Evolutionary conservation across 1,284 basidiomycete species (phyloP), one percentile per base, ranked within the genome.

Genomic region (Puccinia polysora): DNA sequence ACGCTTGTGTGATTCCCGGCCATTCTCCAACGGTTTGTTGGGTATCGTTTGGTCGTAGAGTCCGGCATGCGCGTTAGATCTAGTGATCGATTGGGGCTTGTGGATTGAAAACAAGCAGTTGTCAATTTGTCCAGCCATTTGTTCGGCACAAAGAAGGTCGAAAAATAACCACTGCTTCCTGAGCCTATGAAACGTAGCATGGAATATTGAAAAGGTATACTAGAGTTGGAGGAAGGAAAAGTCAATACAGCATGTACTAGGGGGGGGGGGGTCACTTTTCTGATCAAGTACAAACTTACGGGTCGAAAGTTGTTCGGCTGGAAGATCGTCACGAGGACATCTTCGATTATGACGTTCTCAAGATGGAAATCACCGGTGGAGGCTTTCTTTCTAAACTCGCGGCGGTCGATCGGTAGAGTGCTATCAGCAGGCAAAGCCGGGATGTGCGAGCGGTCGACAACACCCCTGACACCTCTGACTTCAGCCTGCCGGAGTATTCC

Each of bases 71-170:
- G 90, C 4, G 90, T 94, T 71, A 45, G 59, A 71, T 18, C 47
- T 74, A 90, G 84, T 4, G 62, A 98, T 91, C 79, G 90, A 95
- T 81, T 99, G 95, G 7, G 95, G 95, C 79, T 89, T 91, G 80
- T 98, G 95, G 75, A 99, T 80, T 78, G 93, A 97, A 82, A 97
- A 97, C 15, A 99, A 79, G 78, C 96, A 99, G 77, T 97, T 97
- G 79, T 99, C 95, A 75, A 95, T 90, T 79, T 99, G 96, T 0
- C 95, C 95, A 3, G 96, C 95, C 70, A 97, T 90, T 72, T 89
- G 90, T 76, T 97, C 93, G 0, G 95, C 95, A 55, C 86, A 87
- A 43, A 81, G 77, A 3, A 82, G 73, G 65, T 77, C 77, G 73
- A 78, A 95, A 80, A 97, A 97, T 40, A 97, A 78, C 93, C 93